Evolutionary conservation across 805 yeast species (phyloP).

Genomic region (Schwanniomyces vanrijiae): DNA sequence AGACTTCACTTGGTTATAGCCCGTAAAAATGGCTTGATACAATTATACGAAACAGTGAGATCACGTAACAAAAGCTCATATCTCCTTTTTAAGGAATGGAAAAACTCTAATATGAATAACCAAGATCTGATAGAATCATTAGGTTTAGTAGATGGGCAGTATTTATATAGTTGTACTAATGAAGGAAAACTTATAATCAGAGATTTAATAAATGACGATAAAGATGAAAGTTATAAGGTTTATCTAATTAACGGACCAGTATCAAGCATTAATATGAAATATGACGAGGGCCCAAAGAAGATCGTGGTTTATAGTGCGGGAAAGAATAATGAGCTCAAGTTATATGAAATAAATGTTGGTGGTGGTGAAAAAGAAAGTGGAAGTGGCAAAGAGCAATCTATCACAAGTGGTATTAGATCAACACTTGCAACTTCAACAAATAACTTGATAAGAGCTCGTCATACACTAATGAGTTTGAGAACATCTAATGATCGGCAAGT

Average conservation of each 20-base stretch:
- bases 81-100: conserved; percentile 34
- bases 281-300: conserved; percentile 7
- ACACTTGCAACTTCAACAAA: background rate
- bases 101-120: conserved; percentile 19
- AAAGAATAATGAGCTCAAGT: conserved; percentile 23
- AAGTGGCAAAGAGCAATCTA: background rate
- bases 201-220: conserved; percentile 37
- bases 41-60: conserved; percentile 21
- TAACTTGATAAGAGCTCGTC: conserved; percentile 6
- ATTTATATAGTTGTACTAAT: conserved; percentile 30
- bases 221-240: conserved; percentile 24
- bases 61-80: conserved; percentile 8
- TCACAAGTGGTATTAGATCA: background rate
- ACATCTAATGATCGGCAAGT: conserved; percentile 5
- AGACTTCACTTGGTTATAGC: conserved; percentile 23
- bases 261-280: conserved; percentile 16
- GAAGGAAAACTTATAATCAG: conserved; percentile 36
- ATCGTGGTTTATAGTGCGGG: conserved; percentile 25
- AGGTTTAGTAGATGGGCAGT: conserved; percentile 26
- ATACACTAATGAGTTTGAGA: conserved; percentile 4
- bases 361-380: background rate
- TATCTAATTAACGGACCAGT: conserved; percentile 26
- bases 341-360: conserved; percentile 19
- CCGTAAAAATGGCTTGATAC: conserved; percentile 27
- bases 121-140: conserved; percentile 25